Conservation (phyloP, 1,284 basidiomycete genomes). For the Heterobasidion annosum region DNA sequence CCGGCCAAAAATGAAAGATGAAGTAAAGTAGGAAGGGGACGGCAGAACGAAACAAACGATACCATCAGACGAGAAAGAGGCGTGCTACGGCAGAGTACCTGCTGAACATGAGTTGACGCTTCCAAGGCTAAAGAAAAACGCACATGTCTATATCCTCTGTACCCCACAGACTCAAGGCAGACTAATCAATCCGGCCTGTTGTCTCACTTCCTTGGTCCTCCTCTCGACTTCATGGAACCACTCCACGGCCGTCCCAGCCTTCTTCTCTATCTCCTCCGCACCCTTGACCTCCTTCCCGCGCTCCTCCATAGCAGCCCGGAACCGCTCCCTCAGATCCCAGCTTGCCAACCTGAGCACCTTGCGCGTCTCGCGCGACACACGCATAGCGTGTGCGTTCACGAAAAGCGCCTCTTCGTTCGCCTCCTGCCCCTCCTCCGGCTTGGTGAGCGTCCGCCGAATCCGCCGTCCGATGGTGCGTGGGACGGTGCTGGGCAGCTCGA, state of each 20-base stretch:
- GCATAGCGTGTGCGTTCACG: constrained; percentile 59
- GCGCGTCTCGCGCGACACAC: constrained; percentile 82
- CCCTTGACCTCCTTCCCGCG: constrained; percentile 67
- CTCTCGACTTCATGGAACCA: constrained; percentile 60
- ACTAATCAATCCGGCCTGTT: constrained; percentile 15
- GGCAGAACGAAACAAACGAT: neutral
- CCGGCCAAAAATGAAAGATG: neutral
- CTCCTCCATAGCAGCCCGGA: constrained; percentile 76
- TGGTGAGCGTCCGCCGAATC: constrained; percentile 52
- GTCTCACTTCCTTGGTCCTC: constrained; percentile 50
- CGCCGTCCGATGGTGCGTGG: constrained; percentile 88
- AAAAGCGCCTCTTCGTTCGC: constrained; percentile 42
- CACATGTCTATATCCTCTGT: neutral
- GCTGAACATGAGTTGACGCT: neutral
- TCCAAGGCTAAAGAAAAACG: neutral
- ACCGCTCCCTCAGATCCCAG: constrained; percentile 86
- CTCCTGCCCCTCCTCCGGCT: constrained; percentile 23
- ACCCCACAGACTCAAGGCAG: neutral
- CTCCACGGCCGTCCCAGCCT: constrained; percentile 62
- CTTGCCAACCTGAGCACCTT: constrained; percentile 91
- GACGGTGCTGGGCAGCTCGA: constrained; percentile 86
- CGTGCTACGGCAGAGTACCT: neutral
- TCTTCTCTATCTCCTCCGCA: constrained; percentile 68
- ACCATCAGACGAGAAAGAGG: neutral
- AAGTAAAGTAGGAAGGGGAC: neutral